phyloP scores from a whole-genome alignment of 768 basidiomycete species.

The Suillus occidentalis region DNA sequence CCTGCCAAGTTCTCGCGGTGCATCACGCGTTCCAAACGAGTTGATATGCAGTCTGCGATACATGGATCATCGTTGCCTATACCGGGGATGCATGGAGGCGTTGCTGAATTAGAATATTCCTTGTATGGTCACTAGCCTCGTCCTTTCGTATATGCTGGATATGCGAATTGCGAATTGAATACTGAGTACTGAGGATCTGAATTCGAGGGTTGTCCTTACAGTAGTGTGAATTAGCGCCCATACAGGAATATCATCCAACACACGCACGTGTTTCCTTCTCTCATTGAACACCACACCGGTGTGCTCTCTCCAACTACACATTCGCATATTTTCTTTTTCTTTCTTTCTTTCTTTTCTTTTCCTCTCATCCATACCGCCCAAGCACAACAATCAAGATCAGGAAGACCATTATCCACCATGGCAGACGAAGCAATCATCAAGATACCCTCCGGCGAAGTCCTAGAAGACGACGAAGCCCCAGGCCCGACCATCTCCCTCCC shows the following conservation, averaged over 20 bases:
- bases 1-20: neutral
- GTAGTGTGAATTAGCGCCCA: neutral
- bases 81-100: neutral
- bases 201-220: neutral
- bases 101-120: neutral
- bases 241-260: neutral
- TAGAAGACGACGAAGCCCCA: slow-evolving; percentile 50
- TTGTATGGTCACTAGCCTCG: neutral
- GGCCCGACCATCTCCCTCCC: slow-evolving; percentile 65
- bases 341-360: slow-evolving; percentile 1
- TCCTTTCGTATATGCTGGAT: neutral
- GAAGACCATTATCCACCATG: slow-evolving; percentile 16
- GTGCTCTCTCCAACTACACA: neutral
- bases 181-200: neutral
- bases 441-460: slow-evolving; percentile 8
- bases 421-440: slow-evolving; percentile 15
- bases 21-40: neutral
- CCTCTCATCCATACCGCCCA: neutral
- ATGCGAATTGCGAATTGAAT: neutral
- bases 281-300: neutral
- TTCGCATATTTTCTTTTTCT: slow-evolving; percentile 2
- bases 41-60: neutral
- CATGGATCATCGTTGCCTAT: neutral
- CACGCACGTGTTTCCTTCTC: slow-evolving; percentile 4
- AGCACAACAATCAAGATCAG: neutral